Percentiles rank a stretch among this genome's conserved stretches.
Conservation (phyloP, 1,139 yeast genomes). For the Hanseniaspora uvarum region DNA sequence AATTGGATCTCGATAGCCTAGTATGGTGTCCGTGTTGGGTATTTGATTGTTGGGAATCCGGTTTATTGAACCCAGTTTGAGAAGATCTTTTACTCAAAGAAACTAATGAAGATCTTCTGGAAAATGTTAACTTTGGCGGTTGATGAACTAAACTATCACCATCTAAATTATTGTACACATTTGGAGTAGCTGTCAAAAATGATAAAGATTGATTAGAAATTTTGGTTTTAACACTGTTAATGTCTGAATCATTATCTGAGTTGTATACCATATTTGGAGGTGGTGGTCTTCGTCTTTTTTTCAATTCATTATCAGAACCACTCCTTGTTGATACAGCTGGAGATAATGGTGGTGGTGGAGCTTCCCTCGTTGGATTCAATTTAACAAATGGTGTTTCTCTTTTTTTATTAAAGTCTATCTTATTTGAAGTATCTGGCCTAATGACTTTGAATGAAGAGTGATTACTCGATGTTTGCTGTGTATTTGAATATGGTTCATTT, state of each 20-base stretch:
- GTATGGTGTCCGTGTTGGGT: not conserved
- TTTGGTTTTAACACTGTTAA: not conserved
- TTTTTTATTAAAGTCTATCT: slow-evolving; percentile 73
- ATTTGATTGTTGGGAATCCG: not conserved
- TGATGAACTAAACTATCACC: slow-evolving; percentile 21
- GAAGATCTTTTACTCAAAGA: slow-evolving; percentile 18
- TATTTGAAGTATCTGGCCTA: slow-evolving; percentile 49
- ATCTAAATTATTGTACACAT: slow-evolving; percentile 18
- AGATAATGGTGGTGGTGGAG: slow-evolving; percentile 53
- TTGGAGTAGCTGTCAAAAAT: not conserved
- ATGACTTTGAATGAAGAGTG: slow-evolving; percentile 50
- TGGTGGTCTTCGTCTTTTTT: slow-evolving; percentile 20
- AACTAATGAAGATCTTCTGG: slow-evolving; percentile 12
- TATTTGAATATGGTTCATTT: slow-evolving; percentile 9
- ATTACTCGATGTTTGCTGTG: not conserved
- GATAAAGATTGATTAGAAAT: slow-evolving; percentile 33
- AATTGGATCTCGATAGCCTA: slow-evolving; percentile 24
- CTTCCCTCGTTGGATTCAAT: slow-evolving; percentile 49
- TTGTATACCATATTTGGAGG: slow-evolving; percentile 20
- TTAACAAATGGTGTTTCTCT: slow-evolving; percentile 59
- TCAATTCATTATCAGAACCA: not conserved
- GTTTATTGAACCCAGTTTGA: not conserved
- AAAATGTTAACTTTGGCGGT: slow-evolving; percentile 17
- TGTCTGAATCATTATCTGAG: slow-evolving; percentile 1
- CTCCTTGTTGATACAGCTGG: slow-evolving; percentile 29